Base-by-base conservation (phyloP, 441 rosid genomes). In the Corymbia calophylla region DNA sequence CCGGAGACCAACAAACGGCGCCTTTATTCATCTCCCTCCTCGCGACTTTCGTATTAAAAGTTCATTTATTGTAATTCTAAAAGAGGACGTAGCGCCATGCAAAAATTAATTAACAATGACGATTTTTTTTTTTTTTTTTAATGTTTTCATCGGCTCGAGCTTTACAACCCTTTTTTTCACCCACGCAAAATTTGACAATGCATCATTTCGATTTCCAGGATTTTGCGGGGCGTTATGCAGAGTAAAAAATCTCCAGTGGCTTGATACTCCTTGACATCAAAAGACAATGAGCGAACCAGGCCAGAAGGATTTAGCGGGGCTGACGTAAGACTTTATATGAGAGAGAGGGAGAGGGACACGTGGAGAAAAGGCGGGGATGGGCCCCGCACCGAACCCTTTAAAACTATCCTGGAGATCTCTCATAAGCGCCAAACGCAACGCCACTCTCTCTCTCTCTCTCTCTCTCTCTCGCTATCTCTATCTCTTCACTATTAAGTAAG, bases 371-470 rank as follows among this genome's bases (percentile, higher is more conserved):
- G 44, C 14, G 11, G 54, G 11, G 8, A 27, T 54, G 85, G 88
- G 90, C 35, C 88, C 90, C 88, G 35, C 87, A 77, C 88, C 91
- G 91, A 89, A 89, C 88, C 86, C 88, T 89, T 87, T 89, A 73
- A 89, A 89, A 73, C 66, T 21, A 47, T 39, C 88, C 18, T 14
- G 39, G 53, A n/a, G 48, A 12, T 8, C 56, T 9, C 35, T 31
- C 49, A 35, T 35, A 66, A 89, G 90, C 90, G 90, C 90, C 77
- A 86, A 89, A 60, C 84, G 18, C 29, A 21, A 25, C 88, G 17
- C 88, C 62, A 85, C 6, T 60, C 18, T 29, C 53, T 19, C 54
- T 39, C 4, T 39, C 70, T 35, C 47, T 54, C 7, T 80, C 32
- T 1, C 35, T 29, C 53, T 21, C 32, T 25, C 44, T 53, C 55